phyloP scores from a whole-genome alignment of 139 green algal species.

The Chlorella sp. region DNA sequence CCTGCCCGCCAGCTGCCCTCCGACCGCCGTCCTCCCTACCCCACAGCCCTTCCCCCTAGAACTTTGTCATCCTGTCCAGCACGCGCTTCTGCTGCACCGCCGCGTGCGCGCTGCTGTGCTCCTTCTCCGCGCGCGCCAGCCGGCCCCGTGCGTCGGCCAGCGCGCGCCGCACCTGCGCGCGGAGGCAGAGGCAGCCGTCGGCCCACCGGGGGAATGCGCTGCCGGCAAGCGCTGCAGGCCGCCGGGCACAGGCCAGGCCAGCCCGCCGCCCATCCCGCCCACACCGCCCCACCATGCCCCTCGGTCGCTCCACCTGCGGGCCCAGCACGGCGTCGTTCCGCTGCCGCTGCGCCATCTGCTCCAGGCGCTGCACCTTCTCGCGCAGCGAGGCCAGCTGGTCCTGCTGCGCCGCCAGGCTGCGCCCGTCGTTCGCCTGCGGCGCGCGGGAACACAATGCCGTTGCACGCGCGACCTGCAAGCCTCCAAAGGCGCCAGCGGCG shows the following conservation, averaged over 20 bases:
- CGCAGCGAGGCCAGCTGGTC: slow-evolving; percentile 16
- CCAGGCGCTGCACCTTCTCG: slow-evolving; percentile 14
- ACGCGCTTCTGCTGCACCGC: slow-evolving; percentile 8
- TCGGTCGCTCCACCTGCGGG: neutral
- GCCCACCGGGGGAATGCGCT: neutral
- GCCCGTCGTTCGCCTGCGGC: slow-evolving; percentile 11
- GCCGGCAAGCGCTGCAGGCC: neutral
- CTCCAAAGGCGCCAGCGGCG: neutral
- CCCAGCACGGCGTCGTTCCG: neutral
- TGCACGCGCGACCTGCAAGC: neutral
- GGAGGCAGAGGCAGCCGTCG: too few species aligned
- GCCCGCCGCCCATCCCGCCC: neutral
- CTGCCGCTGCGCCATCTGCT: neutral
- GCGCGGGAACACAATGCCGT: neutral
- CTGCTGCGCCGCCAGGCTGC: neutral
- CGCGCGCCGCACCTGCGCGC: slow-evolving; percentile 16
- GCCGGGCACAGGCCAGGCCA: neutral
- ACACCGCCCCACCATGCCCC: neutral
- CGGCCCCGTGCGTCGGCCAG: slow-evolving; percentile 8
- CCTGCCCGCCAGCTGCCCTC: neutral
- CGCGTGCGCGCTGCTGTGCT: neutral
- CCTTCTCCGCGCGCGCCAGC: slow-evolving; percentile 9
- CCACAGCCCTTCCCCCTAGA: neutral
- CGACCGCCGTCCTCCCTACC: neutral
- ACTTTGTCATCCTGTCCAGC: slow-evolving; percentile 13